Evolutionary conservation across 768 basidiomycete genomes (phyloP).

Genomic region (Lepiota venenata): DNA sequence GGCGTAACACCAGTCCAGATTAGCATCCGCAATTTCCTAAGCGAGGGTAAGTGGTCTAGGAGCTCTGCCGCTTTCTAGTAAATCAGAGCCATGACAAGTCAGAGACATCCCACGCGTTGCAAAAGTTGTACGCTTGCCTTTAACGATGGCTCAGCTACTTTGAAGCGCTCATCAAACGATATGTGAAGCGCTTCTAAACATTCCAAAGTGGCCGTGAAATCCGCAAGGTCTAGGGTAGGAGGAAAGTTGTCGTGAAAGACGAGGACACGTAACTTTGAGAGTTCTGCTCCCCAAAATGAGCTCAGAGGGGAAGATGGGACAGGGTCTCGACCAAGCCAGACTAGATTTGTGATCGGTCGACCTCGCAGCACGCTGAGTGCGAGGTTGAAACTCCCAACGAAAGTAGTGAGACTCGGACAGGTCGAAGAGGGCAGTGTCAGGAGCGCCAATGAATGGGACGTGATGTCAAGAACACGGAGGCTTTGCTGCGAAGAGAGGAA

Average conservation of each 20-base stretch:
- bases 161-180: neutral
- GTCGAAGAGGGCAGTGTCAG: neutral
- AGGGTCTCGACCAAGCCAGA: neutral
- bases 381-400: neutral
- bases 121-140: neutral
- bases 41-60: neutral
- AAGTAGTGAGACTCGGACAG: conserved; percentile 4
- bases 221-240: neutral
- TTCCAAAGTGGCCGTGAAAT: neutral
- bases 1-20: neutral
- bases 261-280: conserved; percentile 6
- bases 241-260: neutral
- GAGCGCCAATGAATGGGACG: neutral
- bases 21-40: neutral
- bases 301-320: neutral
- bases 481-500: conserved; percentile 4
- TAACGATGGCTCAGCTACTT: neutral
- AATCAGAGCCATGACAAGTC: neutral
- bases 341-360: neutral
- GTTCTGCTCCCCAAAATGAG: neutral
- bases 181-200: conserved; percentile 7
- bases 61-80: neutral
- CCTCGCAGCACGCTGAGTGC: neutral
- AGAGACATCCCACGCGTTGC: neutral
- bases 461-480: conserved; percentile 3